A percentile compares a stretch with the other conserved stretches of the same genome.
Evolutionary conservation across 257 asterid species (phyloP).

Genomic region (Handroanthus guayacan): DNA sequence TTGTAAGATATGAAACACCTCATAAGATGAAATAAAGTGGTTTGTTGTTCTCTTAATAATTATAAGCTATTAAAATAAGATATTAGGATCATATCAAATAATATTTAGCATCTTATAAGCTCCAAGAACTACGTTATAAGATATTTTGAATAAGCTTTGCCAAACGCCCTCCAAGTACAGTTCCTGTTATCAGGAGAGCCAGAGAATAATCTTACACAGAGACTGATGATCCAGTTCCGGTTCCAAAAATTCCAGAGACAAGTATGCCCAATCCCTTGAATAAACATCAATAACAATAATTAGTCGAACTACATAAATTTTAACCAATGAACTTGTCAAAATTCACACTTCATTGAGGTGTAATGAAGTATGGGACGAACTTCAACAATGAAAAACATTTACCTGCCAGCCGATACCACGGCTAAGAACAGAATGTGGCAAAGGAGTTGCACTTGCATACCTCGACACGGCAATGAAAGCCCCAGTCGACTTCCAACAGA

Average conservation of each 20-base stretch:
- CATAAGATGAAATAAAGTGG: too few relatives aligned
- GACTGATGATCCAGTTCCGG: conserved; percentile 90
- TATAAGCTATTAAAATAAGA: too few relatives aligned
- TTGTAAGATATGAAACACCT: too few relatives aligned
- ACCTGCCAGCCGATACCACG: conserved; percentile 99
- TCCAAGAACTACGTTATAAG: too few relatives aligned
- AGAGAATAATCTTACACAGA: conserved; percentile 67
- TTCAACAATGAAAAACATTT: conserved; percentile 3
- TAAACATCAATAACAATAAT: conserved; percentile 3
- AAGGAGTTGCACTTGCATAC: conserved; percentile 92
- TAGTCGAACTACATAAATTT: neutral
- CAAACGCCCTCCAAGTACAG: too few relatives aligned
- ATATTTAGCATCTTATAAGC: too few relatives aligned
- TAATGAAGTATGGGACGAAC: neutral
- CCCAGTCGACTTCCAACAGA: conserved; percentile 78
- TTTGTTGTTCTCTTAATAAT: too few relatives aligned
- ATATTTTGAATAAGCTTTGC: too few relatives aligned
- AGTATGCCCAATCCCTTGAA: conserved; percentile 84
- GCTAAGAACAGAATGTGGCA: conserved; percentile 93
- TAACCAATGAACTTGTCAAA: neutral
- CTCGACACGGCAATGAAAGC: conserved; percentile 87
- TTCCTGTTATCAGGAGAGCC: too few relatives aligned
- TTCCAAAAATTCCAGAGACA: conserved; percentile 85
- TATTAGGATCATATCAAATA: too few relatives aligned
- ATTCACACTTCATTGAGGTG: neutral